A percentile compares a stretch with the other conserved stretches of the same genome.
Evolutionary conservation across 129 eudicot species (phyloP).

Genomic region (Tanacetum coccineum): DNA sequence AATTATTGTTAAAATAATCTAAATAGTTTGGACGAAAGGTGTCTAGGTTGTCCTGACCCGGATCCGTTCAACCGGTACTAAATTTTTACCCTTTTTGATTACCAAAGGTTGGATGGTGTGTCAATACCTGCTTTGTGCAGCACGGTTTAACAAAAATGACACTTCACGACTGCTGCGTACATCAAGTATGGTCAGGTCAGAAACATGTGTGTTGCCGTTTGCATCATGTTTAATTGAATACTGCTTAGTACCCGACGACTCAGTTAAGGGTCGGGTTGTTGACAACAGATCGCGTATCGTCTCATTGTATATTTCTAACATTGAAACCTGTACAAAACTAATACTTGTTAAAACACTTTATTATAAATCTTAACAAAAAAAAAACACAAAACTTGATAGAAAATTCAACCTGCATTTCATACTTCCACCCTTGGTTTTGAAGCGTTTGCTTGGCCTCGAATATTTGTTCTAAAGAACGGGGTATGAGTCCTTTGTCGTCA

Average conservation of each 20-base stretch:
- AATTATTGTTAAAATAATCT: neutral
- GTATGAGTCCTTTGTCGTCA: conserved; percentile 80
- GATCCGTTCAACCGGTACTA: neutral
- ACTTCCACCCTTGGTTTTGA: conserved; percentile 92
- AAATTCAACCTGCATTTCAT: conserved; percentile 81
- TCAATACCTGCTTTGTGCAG: conserved; percentile 85
- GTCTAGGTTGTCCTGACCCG: neutral
- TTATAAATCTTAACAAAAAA: neutral
- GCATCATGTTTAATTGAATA: conserved; percentile 84
- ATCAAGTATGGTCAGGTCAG: conserved; percentile 79
- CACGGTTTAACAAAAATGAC: conserved; percentile 77
- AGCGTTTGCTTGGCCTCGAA: conserved; percentile 74
- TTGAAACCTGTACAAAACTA: conserved; percentile 58
- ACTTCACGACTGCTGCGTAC: conserved; percentile 88
- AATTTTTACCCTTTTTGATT: neutral
- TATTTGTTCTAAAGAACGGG: conserved; percentile 89
- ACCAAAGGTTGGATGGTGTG: neutral
- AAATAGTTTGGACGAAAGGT: neutral
- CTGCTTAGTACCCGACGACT: conserved; percentile 49
- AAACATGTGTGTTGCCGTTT: conserved; percentile 82
- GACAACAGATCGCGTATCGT: conserved; percentile 82
- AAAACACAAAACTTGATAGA: conserved; percentile 2
- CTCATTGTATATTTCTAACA: conserved; percentile 95
- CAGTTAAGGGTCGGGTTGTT: conserved; percentile 47
- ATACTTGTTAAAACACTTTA: neutral